Evolutionary conservation across 345 rosid genomes (phyloP).

Genomic region (Salix brachista): DNA sequence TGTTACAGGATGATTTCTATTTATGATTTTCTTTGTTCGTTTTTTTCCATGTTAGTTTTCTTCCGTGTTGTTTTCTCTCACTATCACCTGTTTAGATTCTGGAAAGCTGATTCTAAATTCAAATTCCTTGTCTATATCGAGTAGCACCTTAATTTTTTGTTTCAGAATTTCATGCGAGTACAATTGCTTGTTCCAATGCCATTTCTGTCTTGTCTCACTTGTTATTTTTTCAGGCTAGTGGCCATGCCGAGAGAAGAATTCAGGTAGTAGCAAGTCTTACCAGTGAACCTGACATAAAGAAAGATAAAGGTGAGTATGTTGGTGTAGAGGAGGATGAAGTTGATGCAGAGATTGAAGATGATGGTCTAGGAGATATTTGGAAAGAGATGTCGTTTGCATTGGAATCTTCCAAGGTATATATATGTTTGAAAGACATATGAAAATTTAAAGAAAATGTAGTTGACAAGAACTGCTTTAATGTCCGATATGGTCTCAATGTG

Average conservation of each 20-base stretch:
- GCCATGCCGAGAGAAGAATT: constrained; percentile 10
- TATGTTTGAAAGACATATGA: neutral
- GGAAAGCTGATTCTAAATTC: neutral
- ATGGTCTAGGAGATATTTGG: constrained; percentile 84
- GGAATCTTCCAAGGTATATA: constrained; percentile 61
- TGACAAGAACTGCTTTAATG: neutral
- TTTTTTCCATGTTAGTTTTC: too few species aligned
- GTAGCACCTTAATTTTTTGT: neutral
- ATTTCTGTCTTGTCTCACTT: constrained; percentile 6
- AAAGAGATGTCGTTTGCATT: constrained; percentile 70
- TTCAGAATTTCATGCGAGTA: neutral
- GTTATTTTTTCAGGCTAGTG: constrained; percentile 22
- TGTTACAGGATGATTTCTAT: too few species aligned
- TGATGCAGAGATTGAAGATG: constrained; percentile 42
- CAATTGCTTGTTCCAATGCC: neutral
- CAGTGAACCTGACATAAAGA: constrained; percentile 25
- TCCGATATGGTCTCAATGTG: neutral
- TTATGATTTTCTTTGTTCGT: too few species aligned
- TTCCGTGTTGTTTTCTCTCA: neutral
- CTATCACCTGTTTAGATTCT: neutral
- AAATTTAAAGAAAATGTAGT: neutral
- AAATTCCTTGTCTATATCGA: neutral
- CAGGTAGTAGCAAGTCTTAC: constrained; percentile 10
- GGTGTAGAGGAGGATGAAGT: constrained; percentile 52
- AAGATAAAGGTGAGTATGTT: constrained; percentile 60